Percentiles rank a stretch among this genome's conserved stretches.
Evolutionary conservation across 2,329 filamentous ascomycete genomes (phyloP).

Genomic region (Trichoderma asperellum): DNA sequence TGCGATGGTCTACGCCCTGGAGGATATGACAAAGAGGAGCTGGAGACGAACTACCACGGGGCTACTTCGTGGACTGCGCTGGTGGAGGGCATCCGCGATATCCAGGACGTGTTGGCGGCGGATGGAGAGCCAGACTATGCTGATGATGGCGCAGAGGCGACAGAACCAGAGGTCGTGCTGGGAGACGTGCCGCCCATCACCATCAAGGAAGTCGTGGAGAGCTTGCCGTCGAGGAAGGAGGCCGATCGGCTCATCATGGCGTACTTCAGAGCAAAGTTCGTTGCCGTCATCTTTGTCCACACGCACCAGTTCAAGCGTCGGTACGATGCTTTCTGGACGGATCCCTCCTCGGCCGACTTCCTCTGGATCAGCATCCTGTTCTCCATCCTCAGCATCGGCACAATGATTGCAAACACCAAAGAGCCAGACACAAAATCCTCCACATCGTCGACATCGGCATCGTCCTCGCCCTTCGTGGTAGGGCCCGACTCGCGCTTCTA

Average conservation of each 20-base stretch:
- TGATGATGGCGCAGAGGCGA: constrained; percentile 22
- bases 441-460: neutral
- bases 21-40: neutral
- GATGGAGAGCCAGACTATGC: constrained; percentile 30
- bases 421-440: constrained; percentile 26
- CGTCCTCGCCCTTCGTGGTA: constrained; percentile 26
- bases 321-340: constrained; percentile 53
- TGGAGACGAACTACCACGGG: constrained; percentile 39
- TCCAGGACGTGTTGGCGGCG: constrained; percentile 43
- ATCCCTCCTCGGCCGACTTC: constrained; percentile 45
- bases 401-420: constrained; percentile 43
- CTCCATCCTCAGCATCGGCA: constrained; percentile 50
- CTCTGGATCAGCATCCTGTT: constrained; percentile 58
- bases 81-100: constrained; percentile 49
- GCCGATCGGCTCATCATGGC: constrained; percentile 43
- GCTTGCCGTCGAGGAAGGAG: constrained; percentile 44
- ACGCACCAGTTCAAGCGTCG: constrained; percentile 51
- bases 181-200: constrained; percentile 37
- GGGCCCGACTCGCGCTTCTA: constrained; percentile 40
- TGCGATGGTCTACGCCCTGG: neutral
- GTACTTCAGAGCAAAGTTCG: constrained; percentile 48
- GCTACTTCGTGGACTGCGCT: constrained; percentile 49
- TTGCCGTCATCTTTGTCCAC: constrained; percentile 47
- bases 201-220: constrained; percentile 40
- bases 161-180: constrained; percentile 43